phyloP scores from a whole-genome alignment of 2,329 filamentous ascomycete genomes.

The Rhinocladiella mackenziei region DNA sequence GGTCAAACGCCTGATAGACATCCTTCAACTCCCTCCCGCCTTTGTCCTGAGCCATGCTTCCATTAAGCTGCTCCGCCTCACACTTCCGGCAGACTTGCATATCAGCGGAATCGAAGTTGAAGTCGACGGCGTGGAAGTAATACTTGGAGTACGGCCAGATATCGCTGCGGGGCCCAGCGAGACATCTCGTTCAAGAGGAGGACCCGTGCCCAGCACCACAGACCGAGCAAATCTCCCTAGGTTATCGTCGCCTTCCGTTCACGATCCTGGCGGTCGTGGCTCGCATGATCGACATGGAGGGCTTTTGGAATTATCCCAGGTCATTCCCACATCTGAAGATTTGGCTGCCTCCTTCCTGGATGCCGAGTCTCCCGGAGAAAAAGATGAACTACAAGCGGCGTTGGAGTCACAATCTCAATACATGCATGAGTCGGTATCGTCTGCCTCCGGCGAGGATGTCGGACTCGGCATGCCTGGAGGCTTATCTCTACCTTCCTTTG shows the following conservation, averaged over 20 bases:
- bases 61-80: constrained; percentile 71
- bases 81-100: constrained; percentile 82
- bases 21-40: constrained; percentile 30
- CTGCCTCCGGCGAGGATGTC: constrained; percentile 48
- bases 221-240: constrained; percentile 29
- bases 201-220: constrained; percentile 34
- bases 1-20: constrained; percentile 22
- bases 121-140: constrained; percentile 72
- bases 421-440: constrained; percentile 49
- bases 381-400: constrained; percentile 55
- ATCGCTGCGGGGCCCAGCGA: constrained; percentile 4
- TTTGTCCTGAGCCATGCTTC: constrained; percentile 50
- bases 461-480: constrained; percentile 52
- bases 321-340: constrained; percentile 53
- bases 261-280: constrained; percentile 31
- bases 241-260: constrained; percentile 22
- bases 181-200: constrained; percentile 45
- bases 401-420: constrained; percentile 50
- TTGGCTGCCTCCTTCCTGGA: constrained; percentile 59
- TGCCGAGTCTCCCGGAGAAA: constrained; percentile 55
- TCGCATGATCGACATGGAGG: constrained; percentile 1
- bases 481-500: constrained; percentile 55
- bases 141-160: constrained; percentile 20
- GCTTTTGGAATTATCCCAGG: constrained; percentile 19
- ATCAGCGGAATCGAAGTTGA: constrained; percentile 78